Conservation (phyloP, 768 basidiomycete genomes). For the Leucocoprinus sp. region DNA sequence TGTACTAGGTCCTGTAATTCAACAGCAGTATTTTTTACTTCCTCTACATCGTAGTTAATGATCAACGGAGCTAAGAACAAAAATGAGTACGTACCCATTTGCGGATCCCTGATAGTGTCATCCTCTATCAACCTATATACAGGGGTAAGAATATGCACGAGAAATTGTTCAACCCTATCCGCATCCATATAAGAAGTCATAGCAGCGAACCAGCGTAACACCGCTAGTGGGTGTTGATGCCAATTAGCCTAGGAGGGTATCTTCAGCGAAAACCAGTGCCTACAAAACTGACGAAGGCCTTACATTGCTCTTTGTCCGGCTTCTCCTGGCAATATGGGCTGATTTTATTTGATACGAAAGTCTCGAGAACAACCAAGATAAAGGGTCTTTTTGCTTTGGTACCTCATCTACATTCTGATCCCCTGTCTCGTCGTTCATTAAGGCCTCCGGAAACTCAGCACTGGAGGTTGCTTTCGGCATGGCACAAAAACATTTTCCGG, state of each 20-base stretch:
- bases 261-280: conserved; percentile 7
- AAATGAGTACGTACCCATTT: conserved; percentile 53
- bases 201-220: conserved; percentile 90
- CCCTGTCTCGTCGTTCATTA: conserved; percentile 17
- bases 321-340: conserved; percentile 63
- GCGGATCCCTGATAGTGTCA: conserved; percentile 67
- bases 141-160: conserved; percentile 81
- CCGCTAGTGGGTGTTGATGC: conserved; percentile 71
- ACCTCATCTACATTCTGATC: conserved; percentile 18
- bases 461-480: conserved; percentile 21
- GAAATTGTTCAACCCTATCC: conserved; percentile 50
- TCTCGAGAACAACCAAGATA: conserved; percentile 93
- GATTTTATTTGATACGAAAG: conserved; percentile 82
- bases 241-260: conserved; percentile 55
- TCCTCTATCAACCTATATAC: conserved; percentile 85
- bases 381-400: conserved; percentile 21
- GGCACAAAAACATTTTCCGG: conserved; percentile 77
- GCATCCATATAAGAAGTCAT: conserved; percentile 70
- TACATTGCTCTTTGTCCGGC: conserved; percentile 39
- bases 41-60: conserved; percentile 42
- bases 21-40: conserved; percentile 68
- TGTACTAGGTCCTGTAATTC: conserved; percentile 89
- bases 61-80: background rate
- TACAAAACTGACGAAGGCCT: conserved; percentile 13
- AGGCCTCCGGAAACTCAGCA: conserved; percentile 24